Base-by-base conservation (phyloP, 352 stramenopile species). In the Pythium monospermum region DNA sequence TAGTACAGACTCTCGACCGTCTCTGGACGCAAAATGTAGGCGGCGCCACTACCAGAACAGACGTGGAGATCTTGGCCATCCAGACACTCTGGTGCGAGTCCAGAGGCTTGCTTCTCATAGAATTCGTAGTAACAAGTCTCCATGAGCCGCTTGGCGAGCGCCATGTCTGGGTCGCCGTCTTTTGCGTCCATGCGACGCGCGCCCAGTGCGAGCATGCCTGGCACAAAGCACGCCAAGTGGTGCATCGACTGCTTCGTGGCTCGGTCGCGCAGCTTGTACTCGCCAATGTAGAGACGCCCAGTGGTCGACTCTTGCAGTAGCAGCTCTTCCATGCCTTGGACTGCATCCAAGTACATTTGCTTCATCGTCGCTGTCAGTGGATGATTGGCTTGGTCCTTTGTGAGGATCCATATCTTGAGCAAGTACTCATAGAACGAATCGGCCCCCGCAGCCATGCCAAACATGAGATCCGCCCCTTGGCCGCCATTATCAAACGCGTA, bases 381-480 rank as follows among this genome's bases (percentile, higher is more conserved):
- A n/a, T n/a, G n/a, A 23, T 93, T 76, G n/a, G 71, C 25, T 4
- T 56, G 58, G 43, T 85, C 79, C 28, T 91, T 92, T 35, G 85
- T 95, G 71, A 98, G 95, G 12, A 99, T 61, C 79, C 91, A 99
- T 30, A 96, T 73, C 73, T 99, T 99, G 28, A 99, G 68, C 43
- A 99, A 68, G 66, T 99, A 99, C 72, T 99, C 96, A 63, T 99
- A 99, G 61, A 98, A 97, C 18, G 85, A 98, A 66, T 99, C 97
- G 8, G 87, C 91, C 37, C 95, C 82, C n/a, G 94, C 95, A 31
- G 95, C 96, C 61, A 99, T 87, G 19, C 82, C 97, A 38, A 98
- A 70, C 22, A 43, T 55, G 27, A 59, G 22, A n/a, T n/a, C n/a
- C n/a, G n/a, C n/a, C 3, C 27, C 48, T 1, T 30, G 28, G n/a